Evolutionary conservation across 108 stramenopile genomes (phyloP).

Genomic region (Conticribra guillardii): DNA sequence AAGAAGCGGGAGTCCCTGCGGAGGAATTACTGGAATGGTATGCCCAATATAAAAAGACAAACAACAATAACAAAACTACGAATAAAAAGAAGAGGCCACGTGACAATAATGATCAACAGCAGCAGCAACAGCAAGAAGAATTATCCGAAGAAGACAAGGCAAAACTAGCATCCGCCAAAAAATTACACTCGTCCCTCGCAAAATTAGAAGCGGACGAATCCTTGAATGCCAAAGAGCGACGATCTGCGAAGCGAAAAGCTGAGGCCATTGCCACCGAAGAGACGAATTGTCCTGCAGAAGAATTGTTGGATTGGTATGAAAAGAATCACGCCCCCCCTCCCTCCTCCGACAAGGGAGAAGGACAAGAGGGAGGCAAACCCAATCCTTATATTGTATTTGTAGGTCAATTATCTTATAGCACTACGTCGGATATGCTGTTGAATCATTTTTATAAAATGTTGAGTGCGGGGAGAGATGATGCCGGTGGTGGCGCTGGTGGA

Average conservation of each 20-base stretch:
- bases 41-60: constrained; percentile 13
- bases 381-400: constrained; percentile 91
- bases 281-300: constrained; percentile 27
- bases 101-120: constrained; percentile 3
- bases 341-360: constrained; percentile 2
- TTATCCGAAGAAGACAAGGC: constrained; percentile 25
- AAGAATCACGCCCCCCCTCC: constrained; percentile 1
- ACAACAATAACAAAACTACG: neutral
- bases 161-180: constrained; percentile 29
- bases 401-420: constrained; percentile 88
- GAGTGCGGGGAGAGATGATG: too few relatives aligned
- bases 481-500: too few relatives aligned
- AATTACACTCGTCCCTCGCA: constrained; percentile 45
- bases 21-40: constrained; percentile 30
- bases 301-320: constrained; percentile 36
- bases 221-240: constrained; percentile 69
- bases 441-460: constrained; percentile 72
- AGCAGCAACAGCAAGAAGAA: constrained; percentile 1
- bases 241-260: constrained; percentile 77
- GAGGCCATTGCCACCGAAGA: constrained; percentile 76
- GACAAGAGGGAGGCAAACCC: constrained; percentile 42
- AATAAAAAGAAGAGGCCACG: neutral
- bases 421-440: constrained; percentile 72
- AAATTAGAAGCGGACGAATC: constrained; percentile 50
- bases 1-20: constrained; percentile 28